Base-by-base conservation (phyloP, 176 grass and related monocot genomes). In the Melocanna baccifera region DNA sequence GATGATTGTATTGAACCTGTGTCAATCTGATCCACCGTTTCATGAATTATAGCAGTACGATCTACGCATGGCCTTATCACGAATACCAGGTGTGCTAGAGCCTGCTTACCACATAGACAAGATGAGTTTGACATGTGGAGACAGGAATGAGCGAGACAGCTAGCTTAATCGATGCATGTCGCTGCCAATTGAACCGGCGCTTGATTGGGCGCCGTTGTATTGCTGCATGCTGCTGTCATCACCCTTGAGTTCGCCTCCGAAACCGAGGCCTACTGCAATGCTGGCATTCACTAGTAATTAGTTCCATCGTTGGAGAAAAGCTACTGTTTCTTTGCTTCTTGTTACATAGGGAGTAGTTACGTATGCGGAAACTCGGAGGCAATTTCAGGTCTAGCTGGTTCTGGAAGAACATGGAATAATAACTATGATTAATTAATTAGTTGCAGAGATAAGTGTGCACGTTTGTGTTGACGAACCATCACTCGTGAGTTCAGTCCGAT, bases 71-170 rank as follows among this genome's bases (percentile, higher is more conserved):
- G 55, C 52, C 4, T 62, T 26, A 71, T 86, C 88, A 68, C 25
- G 61, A 67, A 12, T 86, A 81, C 88, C 71, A 67, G 83, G 83
- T 89, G 59, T 25, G 55, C 20, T 57, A n/a, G 59, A 46, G 22
- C 41, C 50, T 13, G 12, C 19, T 37, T 29, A 67, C 22, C 62
- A 32, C 69, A 52, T 4, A 62, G 51, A 76, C 81, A 81, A 42
- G 43, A 76, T 81, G 71, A 77, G 57, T 66, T 79, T 72, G 77
- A 76, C 88, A 89, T 81, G 58, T 77, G 83, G 83, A 86, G 78
- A 52, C 72, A 58, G 4, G 55, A 46, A 18, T 55, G 81, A 67
- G 50, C 75, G 14, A 37, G 43, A 73, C 69, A 8, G 48, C 16
- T 32, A 32, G 42, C 48, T 40, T 12, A 40, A 22, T 48, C 53